Percentiles rank a stretch among this genome's conserved stretches.
Evolutionary conservation across 2,329 filamentous ascomycete species (phyloP).

Genomic region (Botryotinia globosa): DNA sequence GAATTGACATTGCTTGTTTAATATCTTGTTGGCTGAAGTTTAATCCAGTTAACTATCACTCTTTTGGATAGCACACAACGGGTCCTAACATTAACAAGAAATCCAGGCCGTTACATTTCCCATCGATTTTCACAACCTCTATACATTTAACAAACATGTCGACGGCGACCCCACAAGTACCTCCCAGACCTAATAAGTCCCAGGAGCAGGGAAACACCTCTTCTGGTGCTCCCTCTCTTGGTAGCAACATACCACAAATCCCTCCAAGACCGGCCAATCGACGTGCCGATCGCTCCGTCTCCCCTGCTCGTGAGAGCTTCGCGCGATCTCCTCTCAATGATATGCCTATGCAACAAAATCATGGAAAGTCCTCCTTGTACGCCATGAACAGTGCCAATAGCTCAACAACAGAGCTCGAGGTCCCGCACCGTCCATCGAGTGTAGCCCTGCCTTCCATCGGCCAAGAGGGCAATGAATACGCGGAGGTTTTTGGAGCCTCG

Average conservation of each 20-base stretch:
- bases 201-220: slow-evolving; percentile 43
- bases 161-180: slow-evolving; percentile 48
- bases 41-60: not conserved
- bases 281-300: slow-evolving; percentile 69
- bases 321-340: slow-evolving; percentile 85
- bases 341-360: slow-evolving; percentile 48
- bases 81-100: slow-evolving; percentile 16
- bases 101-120: slow-evolving; percentile 16
- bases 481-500: slow-evolving; percentile 51
- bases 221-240: slow-evolving; percentile 37
- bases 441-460: slow-evolving; percentile 80
- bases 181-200: slow-evolving; percentile 59
- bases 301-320: slow-evolving; percentile 74
- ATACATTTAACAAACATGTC: slow-evolving; percentile 11
- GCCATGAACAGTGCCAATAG: slow-evolving; percentile 40
- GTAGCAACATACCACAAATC: slow-evolving; percentile 61
- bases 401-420: slow-evolving; percentile 42
- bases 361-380: slow-evolving; percentile 39
- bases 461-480: slow-evolving; percentile 88
- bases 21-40: not conserved
- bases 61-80: not conserved
- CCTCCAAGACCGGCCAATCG: slow-evolving; percentile 72
- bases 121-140: slow-evolving; percentile 13
- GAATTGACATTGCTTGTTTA: not conserved
- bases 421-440: slow-evolving; percentile 64